These are phyloP conservation scores for Rubroboletus satanas DNA, from an alignment of 768 basidiomycete genomes.

Conservation along the genomic window DNA sequence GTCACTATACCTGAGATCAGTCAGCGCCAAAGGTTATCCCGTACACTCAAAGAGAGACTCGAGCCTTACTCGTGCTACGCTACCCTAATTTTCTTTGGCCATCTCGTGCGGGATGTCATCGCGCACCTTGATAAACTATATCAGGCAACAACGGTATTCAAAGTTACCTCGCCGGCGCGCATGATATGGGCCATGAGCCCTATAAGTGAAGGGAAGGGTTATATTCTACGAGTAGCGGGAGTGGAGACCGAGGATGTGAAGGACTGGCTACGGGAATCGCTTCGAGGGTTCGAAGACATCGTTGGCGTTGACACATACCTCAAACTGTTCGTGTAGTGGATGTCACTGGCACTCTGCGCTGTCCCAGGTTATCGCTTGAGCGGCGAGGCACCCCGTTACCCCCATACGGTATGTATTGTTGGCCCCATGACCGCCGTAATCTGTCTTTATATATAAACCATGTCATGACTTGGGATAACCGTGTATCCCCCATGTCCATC, in stretches of 20 bases:
- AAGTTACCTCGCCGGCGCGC: slow-evolving; percentile 45
- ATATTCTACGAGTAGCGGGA: slow-evolving; percentile 71
- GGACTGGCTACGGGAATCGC: slow-evolving; percentile 58
- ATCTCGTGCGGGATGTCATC: slow-evolving; percentile 48
- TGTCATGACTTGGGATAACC: neutral
- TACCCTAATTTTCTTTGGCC: slow-evolving; percentile 77
- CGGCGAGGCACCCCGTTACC: neutral
- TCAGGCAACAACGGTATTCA: slow-evolving; percentile 59
- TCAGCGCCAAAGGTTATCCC: slow-evolving; percentile 31
- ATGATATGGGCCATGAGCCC: slow-evolving; percentile 82
- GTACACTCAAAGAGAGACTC: slow-evolving; percentile 57
- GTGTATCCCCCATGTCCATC: slow-evolving; percentile 2
- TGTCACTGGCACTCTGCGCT: neutral
- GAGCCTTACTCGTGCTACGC: slow-evolving; percentile 89
- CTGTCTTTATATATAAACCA: neutral
- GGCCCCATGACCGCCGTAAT: neutral
- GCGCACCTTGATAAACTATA: slow-evolving; percentile 47
- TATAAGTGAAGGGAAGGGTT: slow-evolving; percentile 43
- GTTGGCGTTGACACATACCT: slow-evolving; percentile 64
- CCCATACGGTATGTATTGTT: neutral
- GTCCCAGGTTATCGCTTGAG: neutral
- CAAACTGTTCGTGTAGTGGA: slow-evolving; percentile 50
- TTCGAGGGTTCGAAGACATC: slow-evolving; percentile 48
- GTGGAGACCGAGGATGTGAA: slow-evolving; percentile 73
- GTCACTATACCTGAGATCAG: slow-evolving; percentile 7